Percentiles rank a stretch among this genome's conserved stretches.
Conservation (phyloP, 192 early-diverging fungal species). For the Podila minutissima region DNA sequence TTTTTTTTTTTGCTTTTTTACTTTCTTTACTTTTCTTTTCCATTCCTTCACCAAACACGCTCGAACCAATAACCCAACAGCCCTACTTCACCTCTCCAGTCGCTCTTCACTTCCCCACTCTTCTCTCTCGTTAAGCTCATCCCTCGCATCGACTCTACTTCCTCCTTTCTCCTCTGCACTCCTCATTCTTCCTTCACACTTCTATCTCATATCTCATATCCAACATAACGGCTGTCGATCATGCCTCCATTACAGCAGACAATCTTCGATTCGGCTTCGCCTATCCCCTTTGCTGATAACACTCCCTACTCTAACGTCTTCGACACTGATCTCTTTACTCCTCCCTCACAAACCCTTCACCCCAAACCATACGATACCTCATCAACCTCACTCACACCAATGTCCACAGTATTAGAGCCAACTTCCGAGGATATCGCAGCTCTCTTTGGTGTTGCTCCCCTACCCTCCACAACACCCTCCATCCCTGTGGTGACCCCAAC, state of each 20-base stretch:
- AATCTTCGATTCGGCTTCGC: constrained; percentile 15
- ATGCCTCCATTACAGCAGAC: constrained; percentile 44
- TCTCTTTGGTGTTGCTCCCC: constrained; percentile 33
- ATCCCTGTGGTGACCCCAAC: neutral
- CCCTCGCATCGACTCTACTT: neutral
- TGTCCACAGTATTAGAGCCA: neutral
- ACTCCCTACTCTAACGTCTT: constrained; percentile 16
- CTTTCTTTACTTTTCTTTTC: neutral
- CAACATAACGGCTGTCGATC: neutral
- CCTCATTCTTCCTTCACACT: neutral
- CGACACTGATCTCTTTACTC: constrained; percentile 2
- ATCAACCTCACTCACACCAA: neutral
- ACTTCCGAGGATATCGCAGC: constrained; percentile 43
- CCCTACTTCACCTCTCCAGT: neutral
- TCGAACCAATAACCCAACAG: neutral
- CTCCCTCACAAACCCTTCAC: neutral
- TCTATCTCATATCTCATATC: neutral
- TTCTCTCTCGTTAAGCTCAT: neutral
- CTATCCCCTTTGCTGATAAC: constrained; percentile 36
- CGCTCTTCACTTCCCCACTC: too few relatives aligned
- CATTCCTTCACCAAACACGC: neutral
- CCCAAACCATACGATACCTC: neutral
- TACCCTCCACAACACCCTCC: neutral
- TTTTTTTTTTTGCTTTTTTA: neutral
- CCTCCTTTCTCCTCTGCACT: neutral